These are phyloP conservation scores for Ilex asprella DNA, from an alignment of 257 asterid species.

Conservation along the genomic window DNA sequence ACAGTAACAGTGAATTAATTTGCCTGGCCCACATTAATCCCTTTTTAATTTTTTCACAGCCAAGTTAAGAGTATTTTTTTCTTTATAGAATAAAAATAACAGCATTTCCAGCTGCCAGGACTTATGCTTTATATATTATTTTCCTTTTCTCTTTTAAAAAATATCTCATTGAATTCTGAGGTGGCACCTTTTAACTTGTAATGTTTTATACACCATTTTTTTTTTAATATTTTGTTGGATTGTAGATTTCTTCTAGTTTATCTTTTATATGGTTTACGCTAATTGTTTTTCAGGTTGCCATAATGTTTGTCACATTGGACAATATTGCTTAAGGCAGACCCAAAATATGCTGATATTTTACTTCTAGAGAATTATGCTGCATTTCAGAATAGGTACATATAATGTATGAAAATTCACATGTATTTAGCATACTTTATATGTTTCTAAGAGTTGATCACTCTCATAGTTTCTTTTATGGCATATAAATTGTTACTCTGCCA, in stretches of 20 bases:
- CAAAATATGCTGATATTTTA: constrained; percentile 72
- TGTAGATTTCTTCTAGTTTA: constrained; percentile 8
- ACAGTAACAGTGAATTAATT: too few relatives aligned
- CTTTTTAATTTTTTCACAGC: too few relatives aligned
- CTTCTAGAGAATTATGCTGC: constrained; percentile 97
- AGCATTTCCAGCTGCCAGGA: too few relatives aligned
- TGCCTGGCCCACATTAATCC: too few relatives aligned
- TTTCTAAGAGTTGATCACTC: background rate
- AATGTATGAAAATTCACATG: background rate
- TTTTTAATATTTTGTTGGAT: background rate
- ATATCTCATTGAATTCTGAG: too few relatives aligned
- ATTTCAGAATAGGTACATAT: constrained; percentile 86
- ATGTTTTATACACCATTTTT: background rate
- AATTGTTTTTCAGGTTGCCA: constrained; percentile 65
- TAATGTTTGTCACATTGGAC: constrained; percentile 96
- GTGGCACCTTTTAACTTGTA: too few relatives aligned
- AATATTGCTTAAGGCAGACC: constrained; percentile 82
- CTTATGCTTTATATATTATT: too few relatives aligned
- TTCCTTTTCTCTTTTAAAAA: too few relatives aligned
- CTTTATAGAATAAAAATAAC: too few relatives aligned
- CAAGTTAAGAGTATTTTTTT: too few relatives aligned
- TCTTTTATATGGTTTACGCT: constrained; percentile 16
- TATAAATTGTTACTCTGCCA: constrained; percentile 2
- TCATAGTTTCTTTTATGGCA: background rate
- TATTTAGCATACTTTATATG: background rate